Evolutionary conservation across 176 grass and related monocot genomes (phyloP).

Genomic region (Aegilops bicornis): DNA sequence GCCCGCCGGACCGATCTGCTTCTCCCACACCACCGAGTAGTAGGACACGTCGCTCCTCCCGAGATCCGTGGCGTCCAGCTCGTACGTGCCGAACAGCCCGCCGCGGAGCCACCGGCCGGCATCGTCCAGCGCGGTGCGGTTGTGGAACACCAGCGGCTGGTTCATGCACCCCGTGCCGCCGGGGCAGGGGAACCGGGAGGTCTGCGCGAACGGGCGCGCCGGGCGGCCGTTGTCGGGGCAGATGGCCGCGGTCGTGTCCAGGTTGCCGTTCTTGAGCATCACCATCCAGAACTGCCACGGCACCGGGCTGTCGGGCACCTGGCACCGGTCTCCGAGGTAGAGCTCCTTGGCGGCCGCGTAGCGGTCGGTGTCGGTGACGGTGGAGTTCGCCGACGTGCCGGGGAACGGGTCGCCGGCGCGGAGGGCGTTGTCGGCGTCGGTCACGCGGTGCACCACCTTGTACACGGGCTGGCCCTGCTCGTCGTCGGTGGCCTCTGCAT

Average conservation of each 20-base stretch:
- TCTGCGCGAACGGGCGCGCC: slow-evolving; percentile 56
- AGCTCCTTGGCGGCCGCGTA: slow-evolving; percentile 79
- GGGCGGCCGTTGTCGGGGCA: slow-evolving; percentile 73
- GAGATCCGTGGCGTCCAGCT: slow-evolving; percentile 41
- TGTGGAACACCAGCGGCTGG: slow-evolving; percentile 84
- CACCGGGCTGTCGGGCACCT: slow-evolving; percentile 45
- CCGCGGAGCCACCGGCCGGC: slow-evolving; percentile 45
- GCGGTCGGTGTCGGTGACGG: slow-evolving; percentile 43
- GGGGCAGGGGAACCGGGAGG: slow-evolving; percentile 70
- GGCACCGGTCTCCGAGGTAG: slow-evolving; percentile 67
- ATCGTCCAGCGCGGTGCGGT: slow-evolving; percentile 49
- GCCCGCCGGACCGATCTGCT: slow-evolving; percentile 32
- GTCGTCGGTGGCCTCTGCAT: slow-evolving; percentile 22
- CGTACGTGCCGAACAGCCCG: slow-evolving; percentile 66
- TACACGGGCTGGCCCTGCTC: slow-evolving; percentile 29
- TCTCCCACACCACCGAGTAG: slow-evolving; percentile 90
- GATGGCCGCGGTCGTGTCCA: slow-evolving; percentile 67
- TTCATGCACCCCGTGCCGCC: slow-evolving; percentile 92
- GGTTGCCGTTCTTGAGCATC: slow-evolving; percentile 97
- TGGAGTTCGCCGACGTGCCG: neutral
- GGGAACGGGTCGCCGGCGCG: slow-evolving; percentile 50
- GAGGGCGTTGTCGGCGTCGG: slow-evolving; percentile 63
- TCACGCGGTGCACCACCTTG: slow-evolving; percentile 59
- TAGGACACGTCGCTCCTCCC: slow-evolving; percentile 20
- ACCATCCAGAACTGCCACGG: slow-evolving; percentile 98